Base-by-base conservation (phyloP, 345 rosid genomes). In the Populus ilicifolia region DNA sequence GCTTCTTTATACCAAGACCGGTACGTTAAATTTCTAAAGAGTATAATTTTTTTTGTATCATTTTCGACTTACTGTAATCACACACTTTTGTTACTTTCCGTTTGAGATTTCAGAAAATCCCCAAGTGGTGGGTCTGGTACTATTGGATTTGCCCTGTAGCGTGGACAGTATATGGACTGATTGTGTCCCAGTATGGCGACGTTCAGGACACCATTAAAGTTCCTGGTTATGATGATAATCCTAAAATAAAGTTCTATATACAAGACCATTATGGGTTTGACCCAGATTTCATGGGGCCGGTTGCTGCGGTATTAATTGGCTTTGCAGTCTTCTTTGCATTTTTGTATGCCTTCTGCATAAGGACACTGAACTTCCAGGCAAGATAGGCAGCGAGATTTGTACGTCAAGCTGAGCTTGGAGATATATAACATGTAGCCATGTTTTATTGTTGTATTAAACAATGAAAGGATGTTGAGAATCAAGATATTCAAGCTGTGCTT, bases 111-210 rank as follows among this genome's bases (percentile, higher is more conserved):
- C 88, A 91, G 91, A 94, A 64, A 79, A 93, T 93, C 61, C 98
- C 94, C 1, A 89, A 85, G 79, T 93, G 96, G 96, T 95, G 99
- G 96, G 69, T 89, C 6, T 95, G 99, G 99, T 95, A 90, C 80
- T 95, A 92, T 83, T 95, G 94, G 96, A 88, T 95, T 7, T 93
- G 83, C 93, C 88, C 99, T 87, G 80, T 88, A 23, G 98, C 97
- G 5, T 93, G 99, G 99, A 88, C 88, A 21, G 83, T 88, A 48
- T 86, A 86, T 70, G 88, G 89, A 7, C 50, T 86, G 70, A 84
- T 88, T 11, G 80, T 83, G 67, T 87, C 98, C 0, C 98, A 93
- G 27, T 95, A 89, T 23, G 90, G 97, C 14, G 97, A 95, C n/a
- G 73, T 86, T 6, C 82, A 78, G 12, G 67, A 69, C 25, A 65